phyloP scores from a whole-genome alignment of 306 rosid genomes.

The Vigna angularis region DNA sequence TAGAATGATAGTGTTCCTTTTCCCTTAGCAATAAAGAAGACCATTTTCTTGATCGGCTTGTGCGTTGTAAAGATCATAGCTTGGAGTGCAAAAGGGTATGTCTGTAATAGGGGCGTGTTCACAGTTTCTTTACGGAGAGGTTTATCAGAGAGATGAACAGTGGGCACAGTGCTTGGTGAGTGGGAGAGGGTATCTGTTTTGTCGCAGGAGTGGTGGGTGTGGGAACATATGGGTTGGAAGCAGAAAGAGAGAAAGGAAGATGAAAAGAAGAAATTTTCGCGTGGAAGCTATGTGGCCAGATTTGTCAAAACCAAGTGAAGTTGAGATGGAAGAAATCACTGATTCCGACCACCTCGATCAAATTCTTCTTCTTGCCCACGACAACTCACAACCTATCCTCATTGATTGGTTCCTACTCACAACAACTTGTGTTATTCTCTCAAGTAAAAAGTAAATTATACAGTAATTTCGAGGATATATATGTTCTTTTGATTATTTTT shows the following conservation, averaged over 20 bases:
- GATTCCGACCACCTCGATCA: slow-evolving; percentile 77
- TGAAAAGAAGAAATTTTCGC: slow-evolving; percentile 48
- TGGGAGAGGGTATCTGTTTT: slow-evolving; percentile 40
- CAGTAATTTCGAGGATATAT: not conserved
- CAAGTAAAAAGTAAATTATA: too few species aligned
- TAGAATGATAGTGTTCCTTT: slow-evolving; percentile 3
- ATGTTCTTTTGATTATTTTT: not conserved
- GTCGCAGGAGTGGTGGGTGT: slow-evolving; percentile 43
- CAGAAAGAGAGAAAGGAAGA: slow-evolving; percentile 52
- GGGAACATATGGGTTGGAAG: slow-evolving; percentile 46
- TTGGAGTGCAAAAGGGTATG: slow-evolving; percentile 51
- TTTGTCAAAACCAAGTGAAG: slow-evolving; percentile 54
- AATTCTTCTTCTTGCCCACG: slow-evolving; percentile 62
- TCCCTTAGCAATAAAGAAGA: not conserved
- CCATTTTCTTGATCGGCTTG: too few species aligned
- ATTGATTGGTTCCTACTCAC: slow-evolving; percentile 69
- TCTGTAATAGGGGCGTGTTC: slow-evolving; percentile 67
- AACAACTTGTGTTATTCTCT: too few species aligned
- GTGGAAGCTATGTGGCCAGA: slow-evolving; percentile 73
- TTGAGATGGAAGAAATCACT: slow-evolving; percentile 69
- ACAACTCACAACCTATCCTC: slow-evolving; percentile 67
- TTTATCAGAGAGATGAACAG: slow-evolving; percentile 56
- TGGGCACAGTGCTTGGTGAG: slow-evolving; percentile 12
- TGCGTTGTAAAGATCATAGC: not conserved
- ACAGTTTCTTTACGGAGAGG: slow-evolving; percentile 57